phyloP scores from a whole-genome alignment of 2,329 filamentous ascomycete genomes.

The Colletotrichum higginsianum region DNA sequence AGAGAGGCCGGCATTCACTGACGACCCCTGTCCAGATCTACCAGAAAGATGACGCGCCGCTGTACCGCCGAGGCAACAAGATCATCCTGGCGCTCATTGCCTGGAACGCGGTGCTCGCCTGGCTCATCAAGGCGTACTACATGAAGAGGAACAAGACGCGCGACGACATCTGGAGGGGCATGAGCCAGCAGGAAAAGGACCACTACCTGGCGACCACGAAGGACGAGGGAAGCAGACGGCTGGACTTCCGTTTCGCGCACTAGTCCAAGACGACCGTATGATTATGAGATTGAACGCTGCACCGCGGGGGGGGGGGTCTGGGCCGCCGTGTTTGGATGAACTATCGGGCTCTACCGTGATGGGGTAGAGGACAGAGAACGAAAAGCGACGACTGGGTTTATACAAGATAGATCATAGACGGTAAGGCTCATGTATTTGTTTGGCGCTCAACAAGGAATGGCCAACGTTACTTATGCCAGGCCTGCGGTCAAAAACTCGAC shows the following conservation, averaged over 20 bases:
- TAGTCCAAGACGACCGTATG: conserved; percentile 33
- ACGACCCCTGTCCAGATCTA: conserved; percentile 47
- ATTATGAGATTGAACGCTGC: background rate
- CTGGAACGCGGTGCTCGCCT: conserved; percentile 53
- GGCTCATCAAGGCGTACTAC: conserved; percentile 51
- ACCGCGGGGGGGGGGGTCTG: too few relatives aligned
- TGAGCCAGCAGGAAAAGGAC: conserved; percentile 52
- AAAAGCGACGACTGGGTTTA: too few relatives aligned
- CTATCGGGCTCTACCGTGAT: too few relatives aligned
- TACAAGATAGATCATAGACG: too few relatives aligned
- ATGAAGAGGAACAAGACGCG: conserved; percentile 49
- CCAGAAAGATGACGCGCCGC: conserved; percentile 60
- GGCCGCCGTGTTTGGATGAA: too few relatives aligned
- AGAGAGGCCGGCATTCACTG: too few relatives aligned
- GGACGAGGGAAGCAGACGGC: conserved; percentile 59
- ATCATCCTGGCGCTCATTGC: conserved; percentile 56
- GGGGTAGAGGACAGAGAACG: too few relatives aligned
- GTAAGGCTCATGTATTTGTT: too few relatives aligned
- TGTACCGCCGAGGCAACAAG: conserved; percentile 60
- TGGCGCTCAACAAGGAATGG: too few relatives aligned
- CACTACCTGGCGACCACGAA: conserved; percentile 57
- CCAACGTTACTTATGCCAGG: too few relatives aligned
- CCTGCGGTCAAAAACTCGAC: too few relatives aligned
- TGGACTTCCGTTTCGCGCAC: conserved; percentile 51
- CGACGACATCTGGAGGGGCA: conserved; percentile 48